Evolutionary conservation across 1,284 basidiomycete genomes (phyloP).

Genomic region (Leucocoprinus gongylophorus): DNA sequence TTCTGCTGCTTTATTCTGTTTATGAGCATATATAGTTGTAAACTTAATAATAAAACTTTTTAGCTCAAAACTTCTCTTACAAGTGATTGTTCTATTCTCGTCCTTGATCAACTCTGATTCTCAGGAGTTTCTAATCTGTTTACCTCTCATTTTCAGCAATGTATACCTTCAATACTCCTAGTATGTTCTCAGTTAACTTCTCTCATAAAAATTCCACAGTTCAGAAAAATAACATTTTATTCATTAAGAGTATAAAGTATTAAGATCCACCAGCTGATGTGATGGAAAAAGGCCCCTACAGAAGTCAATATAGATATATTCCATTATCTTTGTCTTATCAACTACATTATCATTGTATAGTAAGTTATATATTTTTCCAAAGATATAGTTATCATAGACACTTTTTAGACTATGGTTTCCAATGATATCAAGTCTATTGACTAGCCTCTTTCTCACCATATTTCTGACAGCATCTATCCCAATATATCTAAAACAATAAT

Average conservation of each 20-base stretch:
- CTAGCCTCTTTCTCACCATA: neutral
- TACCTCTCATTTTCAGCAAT: no score
- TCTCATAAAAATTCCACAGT: conserved; percentile 1
- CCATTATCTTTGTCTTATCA: conserved; percentile 13
- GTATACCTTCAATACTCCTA: conserved; percentile 2
- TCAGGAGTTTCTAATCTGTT: conserved; percentile 17
- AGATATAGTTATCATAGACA: no score
- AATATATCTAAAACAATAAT: neutral
- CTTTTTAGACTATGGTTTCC: conserved; percentile 3
- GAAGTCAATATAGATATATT: conserved; percentile 15
- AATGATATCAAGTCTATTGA: neutral
- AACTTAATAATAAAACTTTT: conserved; percentile 18
- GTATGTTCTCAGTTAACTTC: no score
- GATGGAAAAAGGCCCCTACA: conserved; percentile 12
- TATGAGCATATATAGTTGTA: conserved; percentile 19
- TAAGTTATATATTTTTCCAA: conserved; percentile 16
- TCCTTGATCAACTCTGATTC: conserved; percentile 16
- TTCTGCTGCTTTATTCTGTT: conserved; percentile 24
- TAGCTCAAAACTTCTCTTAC: conserved; percentile 13
- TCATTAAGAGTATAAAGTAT: conserved; percentile 18
- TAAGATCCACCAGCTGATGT: conserved; percentile 6
- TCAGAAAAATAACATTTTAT: conserved; percentile 11
- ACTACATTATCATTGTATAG: conserved; percentile 15
- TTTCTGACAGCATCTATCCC: neutral
- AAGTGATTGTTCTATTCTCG: conserved; percentile 16